These are phyloP conservation scores for Vaccinium darrowii DNA, from an alignment of 148 eudicot species.

Conservation along the genomic window DNA sequence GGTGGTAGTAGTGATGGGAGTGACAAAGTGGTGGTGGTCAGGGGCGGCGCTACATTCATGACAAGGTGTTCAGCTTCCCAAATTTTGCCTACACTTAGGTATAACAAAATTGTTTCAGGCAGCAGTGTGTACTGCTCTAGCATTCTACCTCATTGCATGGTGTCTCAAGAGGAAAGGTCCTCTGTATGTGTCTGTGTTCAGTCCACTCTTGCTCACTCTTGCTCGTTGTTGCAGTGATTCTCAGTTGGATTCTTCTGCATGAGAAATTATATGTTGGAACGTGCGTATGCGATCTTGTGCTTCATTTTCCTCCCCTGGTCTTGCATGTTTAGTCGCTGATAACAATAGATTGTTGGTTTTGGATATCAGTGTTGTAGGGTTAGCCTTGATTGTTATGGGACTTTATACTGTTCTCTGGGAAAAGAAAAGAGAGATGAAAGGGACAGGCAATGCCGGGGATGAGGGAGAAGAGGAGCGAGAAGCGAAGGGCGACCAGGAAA, in stretches of 20 bases:
- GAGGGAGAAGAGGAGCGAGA: constrained; percentile 1
- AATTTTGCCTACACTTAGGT: too few relatives aligned
- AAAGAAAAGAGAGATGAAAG: constrained; percentile 31
- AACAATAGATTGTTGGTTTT: neutral
- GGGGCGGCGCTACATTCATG: too few relatives aligned
- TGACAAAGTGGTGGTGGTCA: too few relatives aligned
- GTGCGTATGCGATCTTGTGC: constrained; percentile 36
- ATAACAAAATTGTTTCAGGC: too few relatives aligned
- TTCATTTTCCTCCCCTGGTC: too few relatives aligned
- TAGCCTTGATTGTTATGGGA: constrained; percentile 39
- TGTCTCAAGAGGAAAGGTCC: constrained; percentile 79
- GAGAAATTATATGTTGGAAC: constrained; percentile 74
- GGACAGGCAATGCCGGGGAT: neutral
- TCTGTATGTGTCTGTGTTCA: constrained; percentile 77
- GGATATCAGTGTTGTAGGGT: constrained; percentile 38
- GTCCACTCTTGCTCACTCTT: constrained; percentile 65
- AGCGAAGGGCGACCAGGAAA: constrained; percentile 10
- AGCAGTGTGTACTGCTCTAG: constrained; percentile 54
- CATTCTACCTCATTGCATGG: constrained; percentile 69
- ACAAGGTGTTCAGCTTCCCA: too few relatives aligned
- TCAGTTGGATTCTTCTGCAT: constrained; percentile 62
- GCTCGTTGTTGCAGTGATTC: constrained; percentile 72
- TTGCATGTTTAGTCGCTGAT: too few relatives aligned
- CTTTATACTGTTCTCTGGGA: constrained; percentile 52
- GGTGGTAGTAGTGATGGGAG: too few relatives aligned